Evolutionary conservation across 495 filamentous ascomycete species (phyloP), one percentile per base, ranked within the genome.

Genomic region (Pseudevernia furfuracea): DNA sequence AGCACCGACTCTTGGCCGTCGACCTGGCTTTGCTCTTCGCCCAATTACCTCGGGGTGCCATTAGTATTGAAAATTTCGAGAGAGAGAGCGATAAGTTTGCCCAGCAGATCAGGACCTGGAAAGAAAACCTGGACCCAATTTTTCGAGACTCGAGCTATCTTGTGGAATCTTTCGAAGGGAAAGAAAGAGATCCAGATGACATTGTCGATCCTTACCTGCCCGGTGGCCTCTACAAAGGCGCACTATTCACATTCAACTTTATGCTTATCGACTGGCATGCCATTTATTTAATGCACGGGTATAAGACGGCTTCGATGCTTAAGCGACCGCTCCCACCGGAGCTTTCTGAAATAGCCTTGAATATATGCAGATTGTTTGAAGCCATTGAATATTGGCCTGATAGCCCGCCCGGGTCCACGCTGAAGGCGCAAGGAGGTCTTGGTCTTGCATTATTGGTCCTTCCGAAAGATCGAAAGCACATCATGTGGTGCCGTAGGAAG

Each of bases 11-110:
- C 37, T 83, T 94, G 46, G 89, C 88, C 4, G 82, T 88, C 67
- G 90, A 97, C 53, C 87, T 93, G 81, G 85, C 90, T 10, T 80
- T 87, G 4, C 77, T 96, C 3, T 92, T 90, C 67, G 89, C 91
- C 1, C 87, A 81, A 69, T 63, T 81, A 8, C 76, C 77, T 32
- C 84, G 83, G 30, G 83, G 82, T 21, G 84, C 86, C 62, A 80
- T 96, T 59, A 78, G 80, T 0, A 76, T 83, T 58, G 83, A 87
- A 17, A 78, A 89, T 7, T 96, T 96, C 67, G 71, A 77, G 1
- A 70, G 66, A 10, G 83, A 90, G 65, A 86, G 90, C 67, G 75
- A 82, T 36, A 72, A 77, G 15, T 73, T 95, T 28, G 71, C 75
- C 1, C 73, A 76, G 23, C 79, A 77, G 41, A 72, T 92, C 30